Conservation (phyloP, 2,329 filamentous ascomycete genomes). For the Chalara sp. region DNA sequence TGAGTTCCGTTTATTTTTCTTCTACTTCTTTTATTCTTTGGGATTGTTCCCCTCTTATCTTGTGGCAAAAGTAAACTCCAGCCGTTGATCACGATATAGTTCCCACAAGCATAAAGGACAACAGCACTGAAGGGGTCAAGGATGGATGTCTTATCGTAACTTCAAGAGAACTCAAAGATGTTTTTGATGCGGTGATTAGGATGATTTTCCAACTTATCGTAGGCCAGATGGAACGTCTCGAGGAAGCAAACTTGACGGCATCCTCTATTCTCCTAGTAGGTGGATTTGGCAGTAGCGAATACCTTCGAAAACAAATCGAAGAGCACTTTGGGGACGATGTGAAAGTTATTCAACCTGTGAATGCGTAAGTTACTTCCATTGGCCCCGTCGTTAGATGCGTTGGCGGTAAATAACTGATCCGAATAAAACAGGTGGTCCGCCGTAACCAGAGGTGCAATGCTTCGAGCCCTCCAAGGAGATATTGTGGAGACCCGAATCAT, state of each 20-base stretch:
- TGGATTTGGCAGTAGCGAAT: constrained; percentile 1
- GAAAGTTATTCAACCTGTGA: neutral
- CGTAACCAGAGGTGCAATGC: too few species aligned
- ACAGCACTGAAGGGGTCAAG: neutral
- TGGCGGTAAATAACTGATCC: neutral
- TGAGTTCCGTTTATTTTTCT: too few species aligned
- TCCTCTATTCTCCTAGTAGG: neutral
- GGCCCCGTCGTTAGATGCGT: neutral
- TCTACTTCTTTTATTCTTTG: too few species aligned
- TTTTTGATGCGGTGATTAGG: neutral
- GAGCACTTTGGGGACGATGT: neutral
- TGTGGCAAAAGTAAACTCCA: neutral
- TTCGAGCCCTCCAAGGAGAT: too few species aligned
- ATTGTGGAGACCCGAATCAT: too few species aligned
- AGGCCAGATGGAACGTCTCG: neutral
- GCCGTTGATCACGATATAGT: neutral
- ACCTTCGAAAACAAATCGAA: neutral
- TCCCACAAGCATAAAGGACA: neutral
- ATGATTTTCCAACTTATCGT: neutral
- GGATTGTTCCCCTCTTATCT: neutral
- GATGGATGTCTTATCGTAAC: neutral
- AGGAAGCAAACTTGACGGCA: neutral
- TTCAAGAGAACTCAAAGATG: neutral
- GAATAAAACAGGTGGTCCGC: neutral
- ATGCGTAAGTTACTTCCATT: neutral